Evolutionary conservation across 2,329 filamentous ascomycete genomes (phyloP).

Genomic region (Microthyrium microscopicum): DNA sequence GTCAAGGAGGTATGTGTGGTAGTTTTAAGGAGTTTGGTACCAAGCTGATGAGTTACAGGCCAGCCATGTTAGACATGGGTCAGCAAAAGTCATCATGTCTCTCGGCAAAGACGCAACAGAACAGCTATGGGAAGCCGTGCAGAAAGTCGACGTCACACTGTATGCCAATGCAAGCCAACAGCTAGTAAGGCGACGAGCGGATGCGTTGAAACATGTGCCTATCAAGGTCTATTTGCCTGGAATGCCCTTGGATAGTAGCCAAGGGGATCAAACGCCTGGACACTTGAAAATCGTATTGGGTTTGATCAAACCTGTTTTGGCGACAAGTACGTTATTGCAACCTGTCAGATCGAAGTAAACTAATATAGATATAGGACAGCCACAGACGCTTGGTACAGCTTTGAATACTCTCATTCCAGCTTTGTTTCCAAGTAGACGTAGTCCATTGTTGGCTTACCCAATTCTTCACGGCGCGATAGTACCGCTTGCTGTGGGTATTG

Average conservation of each 20-base stretch:
- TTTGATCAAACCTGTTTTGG: slow-evolving; percentile 40
- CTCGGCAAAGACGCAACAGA: slow-evolving; percentile 72
- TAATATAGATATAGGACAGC: slow-evolving; percentile 23
- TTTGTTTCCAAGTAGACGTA: slow-evolving; percentile 74
- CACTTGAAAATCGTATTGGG: slow-evolving; percentile 48
- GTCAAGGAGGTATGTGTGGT: slow-evolving; percentile 40
- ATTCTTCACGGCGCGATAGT: slow-evolving; percentile 73
- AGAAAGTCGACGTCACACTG: slow-evolving; percentile 57
- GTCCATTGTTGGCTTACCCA: slow-evolving; percentile 67
- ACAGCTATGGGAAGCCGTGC: slow-evolving; percentile 64
- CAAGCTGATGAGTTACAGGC: slow-evolving; percentile 31
- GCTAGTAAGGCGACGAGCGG: slow-evolving; percentile 55
- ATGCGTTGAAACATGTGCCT: slow-evolving; percentile 66
- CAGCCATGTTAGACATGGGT: slow-evolving; percentile 76
- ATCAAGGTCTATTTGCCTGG: slow-evolving; percentile 69
- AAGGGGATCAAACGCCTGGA: slow-evolving; percentile 17
- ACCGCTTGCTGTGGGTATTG: slow-evolving; percentile 62
- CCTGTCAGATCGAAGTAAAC: slow-evolving; percentile 9
- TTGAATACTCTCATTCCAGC: slow-evolving; percentile 59
- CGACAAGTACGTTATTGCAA: slow-evolving; percentile 16
- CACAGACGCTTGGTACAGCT: slow-evolving; percentile 59
- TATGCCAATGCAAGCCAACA: slow-evolving; percentile 62
- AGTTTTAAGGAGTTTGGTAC: slow-evolving; percentile 4
- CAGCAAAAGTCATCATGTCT: slow-evolving; percentile 78
- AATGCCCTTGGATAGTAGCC: slow-evolving; percentile 18